Evolutionary conservation across 139 green algal species (phyloP).

Genomic region (Volvox reticuliferus): DNA sequence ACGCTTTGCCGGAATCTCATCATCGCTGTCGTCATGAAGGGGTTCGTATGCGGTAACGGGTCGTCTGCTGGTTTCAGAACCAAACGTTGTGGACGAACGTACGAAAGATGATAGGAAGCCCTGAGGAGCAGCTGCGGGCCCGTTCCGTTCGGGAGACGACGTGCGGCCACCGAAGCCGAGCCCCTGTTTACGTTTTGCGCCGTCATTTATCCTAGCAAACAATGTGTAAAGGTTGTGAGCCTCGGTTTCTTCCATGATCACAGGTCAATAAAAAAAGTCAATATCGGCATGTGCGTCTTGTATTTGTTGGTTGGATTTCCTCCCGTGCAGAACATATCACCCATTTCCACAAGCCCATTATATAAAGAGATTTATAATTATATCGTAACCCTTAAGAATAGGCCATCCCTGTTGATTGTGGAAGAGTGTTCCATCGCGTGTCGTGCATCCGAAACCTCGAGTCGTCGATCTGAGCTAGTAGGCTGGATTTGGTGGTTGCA

Average conservation of each 20-base stretch:
- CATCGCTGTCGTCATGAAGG: not conserved
- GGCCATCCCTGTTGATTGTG: too few species aligned
- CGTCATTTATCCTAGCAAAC: constrained; percentile 31
- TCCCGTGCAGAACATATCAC: too few species aligned
- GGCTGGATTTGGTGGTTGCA: too few species aligned
- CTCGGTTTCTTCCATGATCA: constrained; percentile 45
- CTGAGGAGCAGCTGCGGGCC: not conserved
- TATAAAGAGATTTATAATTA: too few species aligned
- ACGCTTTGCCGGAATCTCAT: not conserved
- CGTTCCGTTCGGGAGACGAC: not conserved
- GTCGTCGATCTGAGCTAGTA: too few species aligned
- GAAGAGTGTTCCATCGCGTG: too few species aligned
- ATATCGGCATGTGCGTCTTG: too few species aligned
- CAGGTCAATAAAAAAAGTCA: too few species aligned
- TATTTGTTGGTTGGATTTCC: too few species aligned
- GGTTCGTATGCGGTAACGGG: not conserved
- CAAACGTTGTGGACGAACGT: not conserved
- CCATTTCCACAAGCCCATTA: too few species aligned
- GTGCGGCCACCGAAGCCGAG: constrained; percentile 23
- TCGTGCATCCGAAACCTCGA: too few species aligned
- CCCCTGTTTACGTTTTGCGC: constrained; percentile 42
- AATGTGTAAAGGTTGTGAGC: constrained; percentile 40
- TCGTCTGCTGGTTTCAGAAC: not conserved
- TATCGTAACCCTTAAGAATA: too few species aligned
- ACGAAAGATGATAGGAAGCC: constrained; percentile 36